These are phyloP conservation scores for Colletotrichum higginsianum DNA, from an alignment of 2,329 filamentous ascomycete genomes.

Conservation along the genomic window DNA sequence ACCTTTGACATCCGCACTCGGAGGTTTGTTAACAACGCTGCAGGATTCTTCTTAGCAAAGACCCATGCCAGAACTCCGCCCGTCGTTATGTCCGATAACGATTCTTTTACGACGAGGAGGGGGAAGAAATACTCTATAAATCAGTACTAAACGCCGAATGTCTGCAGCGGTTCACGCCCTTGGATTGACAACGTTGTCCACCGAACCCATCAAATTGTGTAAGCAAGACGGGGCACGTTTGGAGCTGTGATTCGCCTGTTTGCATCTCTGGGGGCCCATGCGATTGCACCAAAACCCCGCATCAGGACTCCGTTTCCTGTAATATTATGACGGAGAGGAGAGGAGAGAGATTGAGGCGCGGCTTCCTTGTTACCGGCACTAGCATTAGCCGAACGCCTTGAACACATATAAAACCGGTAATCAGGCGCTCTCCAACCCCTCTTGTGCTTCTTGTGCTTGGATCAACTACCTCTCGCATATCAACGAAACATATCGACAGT, in stretches of 20 bases:
- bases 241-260: neutral
- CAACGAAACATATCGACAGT: neutral
- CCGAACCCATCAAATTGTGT: neutral
- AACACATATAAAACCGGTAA: constrained; percentile 28
- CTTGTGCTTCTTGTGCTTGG: neutral
- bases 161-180: neutral
- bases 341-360: neutral
- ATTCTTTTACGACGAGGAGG: too few species aligned
- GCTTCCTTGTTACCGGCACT: constrained; percentile 21
- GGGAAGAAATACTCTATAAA: neutral
- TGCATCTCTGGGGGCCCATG: neutral
- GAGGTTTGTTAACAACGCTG: neutral
- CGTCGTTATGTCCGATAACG: too few species aligned
- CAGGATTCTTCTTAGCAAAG: neutral
- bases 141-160: neutral
- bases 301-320: neutral
- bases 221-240: neutral
- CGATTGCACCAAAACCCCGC: neutral
- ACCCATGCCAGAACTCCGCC: neutral
- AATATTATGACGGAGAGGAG: neutral
- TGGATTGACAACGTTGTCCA: neutral
- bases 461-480: too few species aligned
- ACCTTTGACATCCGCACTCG: neutral
- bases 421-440: neutral
- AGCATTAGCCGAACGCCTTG: constrained; percentile 34